Conservation (phyloP, 1,284 basidiomycete species). For the Cryptococcus floricola region DNA sequence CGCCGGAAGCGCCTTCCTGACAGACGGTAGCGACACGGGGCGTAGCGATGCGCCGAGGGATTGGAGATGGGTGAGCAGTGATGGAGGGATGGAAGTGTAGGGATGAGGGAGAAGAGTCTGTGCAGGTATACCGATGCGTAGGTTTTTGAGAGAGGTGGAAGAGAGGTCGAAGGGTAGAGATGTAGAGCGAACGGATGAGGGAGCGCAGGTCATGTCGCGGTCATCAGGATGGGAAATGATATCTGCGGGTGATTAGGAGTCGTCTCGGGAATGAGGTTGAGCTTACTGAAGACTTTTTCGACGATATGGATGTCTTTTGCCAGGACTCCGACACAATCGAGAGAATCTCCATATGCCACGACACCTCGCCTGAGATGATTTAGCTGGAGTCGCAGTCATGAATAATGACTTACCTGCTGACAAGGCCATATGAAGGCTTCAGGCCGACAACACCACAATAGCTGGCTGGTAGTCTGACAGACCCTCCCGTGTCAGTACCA, state of each 20-base stretch:
- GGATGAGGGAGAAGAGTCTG: slow-evolving; percentile 28
- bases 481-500: slow-evolving; percentile 94
- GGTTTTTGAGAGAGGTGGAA: slow-evolving; percentile 12
- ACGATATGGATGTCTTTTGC: slow-evolving; percentile 57
- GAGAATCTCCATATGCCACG: slow-evolving; percentile 86
- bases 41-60: slow-evolving; percentile 64
- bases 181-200: slow-evolving; percentile 50
- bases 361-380: slow-evolving; percentile 74
- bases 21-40: slow-evolving; percentile 73
- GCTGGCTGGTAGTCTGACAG: slow-evolving; percentile 83
- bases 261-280: not conserved
- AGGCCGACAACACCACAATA: slow-evolving; percentile 90
- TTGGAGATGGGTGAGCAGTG: slow-evolving; percentile 55
- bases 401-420: slow-evolving; percentile 62
- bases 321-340: slow-evolving; percentile 89
- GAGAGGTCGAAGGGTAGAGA: slow-evolving; percentile 2
- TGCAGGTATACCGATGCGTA: slow-evolving; percentile 38
- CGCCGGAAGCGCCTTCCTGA: slow-evolving; percentile 75
- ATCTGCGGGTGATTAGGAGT: slow-evolving; percentile 50
- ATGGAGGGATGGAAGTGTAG: slow-evolving; percentile 24
- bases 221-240: slow-evolving; percentile 63
- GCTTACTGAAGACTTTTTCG: slow-evolving; percentile 62
- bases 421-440: slow-evolving; percentile 90
- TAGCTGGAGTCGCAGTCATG: not conserved
- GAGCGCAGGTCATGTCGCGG: slow-evolving; percentile 73